Percentiles rank a stretch among this genome's conserved stretches.
Conservation (phyloP, 176 grass and related monocot genomes). For the Juncus effusus region DNA sequence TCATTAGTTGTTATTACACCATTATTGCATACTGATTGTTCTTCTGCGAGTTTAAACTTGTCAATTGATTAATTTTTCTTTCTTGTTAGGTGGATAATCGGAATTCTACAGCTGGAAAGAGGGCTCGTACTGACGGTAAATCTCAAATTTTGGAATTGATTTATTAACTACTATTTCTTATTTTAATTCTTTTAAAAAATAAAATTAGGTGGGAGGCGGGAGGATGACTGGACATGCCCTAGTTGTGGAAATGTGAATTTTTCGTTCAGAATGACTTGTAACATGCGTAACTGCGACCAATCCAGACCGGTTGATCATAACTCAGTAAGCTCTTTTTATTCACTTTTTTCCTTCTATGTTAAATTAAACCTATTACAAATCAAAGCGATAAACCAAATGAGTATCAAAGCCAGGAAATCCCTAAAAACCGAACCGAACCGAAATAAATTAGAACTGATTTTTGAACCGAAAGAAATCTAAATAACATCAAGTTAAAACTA, state of each 20-base stretch:
- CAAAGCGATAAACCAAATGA: conserved; percentile 3
- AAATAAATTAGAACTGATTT: too few species aligned
- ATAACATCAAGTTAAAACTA: too few species aligned
- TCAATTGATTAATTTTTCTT: too few species aligned
- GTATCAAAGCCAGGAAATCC: neutral
- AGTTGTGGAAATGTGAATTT: conserved; percentile 87
- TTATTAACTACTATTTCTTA: too few species aligned
- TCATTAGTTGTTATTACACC: too few species aligned
- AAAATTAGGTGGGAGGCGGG: conserved; percentile 48
- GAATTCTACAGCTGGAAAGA: conserved; percentile 66
- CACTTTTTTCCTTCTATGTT: too few species aligned
- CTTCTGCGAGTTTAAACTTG: too few species aligned
- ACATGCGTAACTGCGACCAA: conserved; percentile 86
- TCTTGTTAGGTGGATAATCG: conserved; percentile 55
- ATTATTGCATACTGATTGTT: too few species aligned
- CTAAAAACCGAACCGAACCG: conserved; percentile 3
- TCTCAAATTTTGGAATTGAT: too few species aligned
- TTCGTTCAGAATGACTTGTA: conserved; percentile 83
- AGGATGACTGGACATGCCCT: conserved; percentile 86
- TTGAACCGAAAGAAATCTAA: too few species aligned
- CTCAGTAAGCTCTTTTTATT: conserved; percentile 28
- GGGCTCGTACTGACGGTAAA: conserved; percentile 79
- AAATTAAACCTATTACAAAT: too few species aligned
- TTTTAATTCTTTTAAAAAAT: too few species aligned
- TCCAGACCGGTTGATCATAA: conserved; percentile 54